Base-by-base conservation (phyloP, 1,284 basidiomycete species). In the Sutorius eximius region DNA sequence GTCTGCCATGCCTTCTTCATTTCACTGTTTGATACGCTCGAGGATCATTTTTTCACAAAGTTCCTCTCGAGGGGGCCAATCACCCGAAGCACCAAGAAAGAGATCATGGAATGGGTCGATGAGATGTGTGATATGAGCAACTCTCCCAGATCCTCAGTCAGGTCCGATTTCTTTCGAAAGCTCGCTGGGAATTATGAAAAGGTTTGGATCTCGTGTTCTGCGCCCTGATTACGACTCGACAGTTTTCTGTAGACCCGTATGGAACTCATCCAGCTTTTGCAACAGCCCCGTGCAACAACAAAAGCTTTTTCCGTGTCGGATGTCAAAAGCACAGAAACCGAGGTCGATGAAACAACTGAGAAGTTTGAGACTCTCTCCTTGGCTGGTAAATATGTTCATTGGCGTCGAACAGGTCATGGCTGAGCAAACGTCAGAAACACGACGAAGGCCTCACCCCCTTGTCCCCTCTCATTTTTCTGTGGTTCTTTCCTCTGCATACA, bases 1-100 rank as follows among this genome's bases (percentile, higher is more conserved):
- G 0, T 32, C 1, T 58, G 54, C n/a, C 48, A 42, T 11, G 34
- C 56, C 1, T 63, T 63, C 40, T 52, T 65, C 34, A 45, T 16
- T 0, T 45, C 55, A 11, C 34, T 33, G 8, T 20, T 30, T 2
- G 29, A 45, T 15, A 45, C 13, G 5, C 43, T 45, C n/a, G 8
- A 20, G 7, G 29, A n/a, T n/a, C n/a, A n/a, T n/a, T n/a, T n/a
- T n/a, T n/a, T n/a, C n/a, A n/a, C n/a, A n/a, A n/a, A 30, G 7
- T 30, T 12, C n/a, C 42, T 43, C 11, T 43, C 27, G 13, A 9
- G 5, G 2, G 9, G 7, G 12, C 6, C 7, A 10, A n/a, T 20
- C 20, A 34, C 45, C 24, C 22, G 7, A 3, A 8, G 8, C 12
- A 13, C 8, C 20, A 46, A 46, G 32, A 20, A 8, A 11, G 30